phyloP scores from a whole-genome alignment of 2,329 filamentous ascomycete species.

The Beauveria rudraprayagi region DNA sequence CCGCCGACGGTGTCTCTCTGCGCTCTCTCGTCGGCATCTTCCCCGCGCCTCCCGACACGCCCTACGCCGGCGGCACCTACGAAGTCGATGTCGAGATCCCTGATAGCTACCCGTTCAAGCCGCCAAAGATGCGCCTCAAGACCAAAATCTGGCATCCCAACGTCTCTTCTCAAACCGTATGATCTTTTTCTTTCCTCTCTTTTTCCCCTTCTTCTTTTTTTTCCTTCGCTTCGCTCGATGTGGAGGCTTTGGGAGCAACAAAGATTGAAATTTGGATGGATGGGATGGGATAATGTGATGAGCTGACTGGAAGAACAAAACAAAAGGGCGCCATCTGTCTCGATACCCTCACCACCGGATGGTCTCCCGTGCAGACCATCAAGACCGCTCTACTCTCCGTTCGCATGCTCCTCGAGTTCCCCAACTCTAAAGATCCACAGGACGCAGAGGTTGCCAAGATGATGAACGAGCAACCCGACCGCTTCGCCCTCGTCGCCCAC shows the following conservation, averaged over 20 bases:
- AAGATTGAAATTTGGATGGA: neutral
- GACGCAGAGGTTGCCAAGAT: slow-evolving; percentile 92
- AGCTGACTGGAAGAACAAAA: neutral
- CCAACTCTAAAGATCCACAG: slow-evolving; percentile 93
- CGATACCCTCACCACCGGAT: slow-evolving; percentile 80
- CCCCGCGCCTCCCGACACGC: slow-evolving; percentile 80
- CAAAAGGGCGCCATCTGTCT: slow-evolving; percentile 87
- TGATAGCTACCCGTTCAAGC: slow-evolving; percentile 84
- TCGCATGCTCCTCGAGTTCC: slow-evolving; percentile 84
- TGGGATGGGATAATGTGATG: neutral
- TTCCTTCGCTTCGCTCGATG: neutral
- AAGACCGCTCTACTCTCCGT: slow-evolving; percentile 91
- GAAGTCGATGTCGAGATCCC: slow-evolving; percentile 81
- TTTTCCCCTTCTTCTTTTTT: slow-evolving; percentile 14
- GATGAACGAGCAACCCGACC: slow-evolving; percentile 69
- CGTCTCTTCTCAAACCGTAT: slow-evolving; percentile 83
- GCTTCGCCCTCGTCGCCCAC: slow-evolving; percentile 73
- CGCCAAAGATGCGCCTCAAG: slow-evolving; percentile 81
- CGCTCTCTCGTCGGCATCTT: slow-evolving; percentile 79
- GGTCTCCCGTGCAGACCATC: slow-evolving; percentile 93
- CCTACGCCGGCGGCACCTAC: slow-evolving; percentile 82
- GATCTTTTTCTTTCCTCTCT: slow-evolving; percentile 22
- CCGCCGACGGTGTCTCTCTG: slow-evolving; percentile 59
- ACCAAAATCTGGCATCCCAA: slow-evolving; percentile 98
- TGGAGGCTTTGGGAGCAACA: neutral